Conservation (phyloP, 768 basidiomycete species). For the Agrocybe chaxingu region DNA sequence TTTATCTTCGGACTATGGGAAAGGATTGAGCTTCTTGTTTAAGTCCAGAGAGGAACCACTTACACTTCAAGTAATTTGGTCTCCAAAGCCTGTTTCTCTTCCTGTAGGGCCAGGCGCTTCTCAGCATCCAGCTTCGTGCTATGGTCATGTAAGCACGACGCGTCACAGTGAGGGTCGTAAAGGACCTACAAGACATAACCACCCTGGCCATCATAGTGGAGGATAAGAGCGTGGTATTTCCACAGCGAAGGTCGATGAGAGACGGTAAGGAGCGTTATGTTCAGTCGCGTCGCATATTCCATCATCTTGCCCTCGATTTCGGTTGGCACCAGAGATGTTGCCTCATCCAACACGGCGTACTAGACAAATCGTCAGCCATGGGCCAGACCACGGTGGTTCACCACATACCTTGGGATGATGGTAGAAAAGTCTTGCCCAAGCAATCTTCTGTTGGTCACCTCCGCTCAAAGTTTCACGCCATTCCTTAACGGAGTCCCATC, state of each 20-base stretch:
- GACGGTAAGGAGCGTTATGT: conserved; percentile 91
- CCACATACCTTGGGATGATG: conserved; percentile 79
- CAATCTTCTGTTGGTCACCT: conserved; percentile 95
- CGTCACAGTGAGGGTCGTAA: conserved; percentile 3
- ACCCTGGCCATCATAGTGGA: conserved; percentile 93
- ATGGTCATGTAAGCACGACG: background rate
- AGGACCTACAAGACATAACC: conserved; percentile 85
- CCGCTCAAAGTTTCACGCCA: conserved; percentile 94
- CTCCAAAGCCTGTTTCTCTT: conserved; percentile 90
- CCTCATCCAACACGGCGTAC: conserved; percentile 97
- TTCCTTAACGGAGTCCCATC: conserved; percentile 86
- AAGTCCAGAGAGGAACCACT: conserved; percentile 26
- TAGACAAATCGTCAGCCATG: conserved; percentile 25
- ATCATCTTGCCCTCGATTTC: conserved; percentile 96
- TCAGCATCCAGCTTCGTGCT: conserved; percentile 90
- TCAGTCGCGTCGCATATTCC: conserved; percentile 81
- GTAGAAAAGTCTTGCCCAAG: conserved; percentile 96
- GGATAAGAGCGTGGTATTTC: conserved; percentile 86
- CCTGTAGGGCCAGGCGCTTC: conserved; percentile 84
- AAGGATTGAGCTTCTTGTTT: conserved; percentile 2
- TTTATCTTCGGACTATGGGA: conserved; percentile 73
- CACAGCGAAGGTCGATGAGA: conserved; percentile 94
- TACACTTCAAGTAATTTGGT: conserved; percentile 84
- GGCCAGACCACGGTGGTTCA: background rate
- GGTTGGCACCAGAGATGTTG: conserved; percentile 89